Percentiles rank a stretch among this genome's conserved stretches.
Conservation (phyloP, 306 rosid species). For the Trichosanthes cucumerina region DNA sequence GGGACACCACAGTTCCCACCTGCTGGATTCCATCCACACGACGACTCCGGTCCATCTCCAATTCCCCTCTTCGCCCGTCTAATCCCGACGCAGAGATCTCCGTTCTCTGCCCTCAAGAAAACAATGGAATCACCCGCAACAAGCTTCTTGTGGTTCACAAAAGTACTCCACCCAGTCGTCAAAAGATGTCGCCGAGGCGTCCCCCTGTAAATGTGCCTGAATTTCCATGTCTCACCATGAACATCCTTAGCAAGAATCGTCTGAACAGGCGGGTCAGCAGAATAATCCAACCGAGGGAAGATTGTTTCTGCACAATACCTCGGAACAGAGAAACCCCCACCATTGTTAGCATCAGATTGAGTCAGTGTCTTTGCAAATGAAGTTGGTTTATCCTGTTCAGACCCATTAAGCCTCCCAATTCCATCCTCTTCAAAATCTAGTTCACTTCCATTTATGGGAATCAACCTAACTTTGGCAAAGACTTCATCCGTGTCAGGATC, state of each 20-base stretch:
- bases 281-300: constrained; percentile 74
- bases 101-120: constrained; percentile 70
- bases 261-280: constrained; percentile 77
- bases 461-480: constrained; percentile 51
- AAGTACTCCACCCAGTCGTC: constrained; percentile 96
- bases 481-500: constrained; percentile 86
- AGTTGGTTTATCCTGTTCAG: constrained; percentile 60
- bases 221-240: constrained; percentile 88
- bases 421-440: constrained; percentile 30
- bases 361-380: constrained; percentile 87
- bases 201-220: constrained; percentile 87
- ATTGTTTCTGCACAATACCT: constrained; percentile 86
- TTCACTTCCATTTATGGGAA: constrained; percentile 31
- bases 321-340: constrained; percentile 94
- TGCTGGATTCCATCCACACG: constrained; percentile 65
- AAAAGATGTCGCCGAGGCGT: constrained; percentile 88
- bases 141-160: constrained; percentile 89
- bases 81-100: constrained; percentile 83
- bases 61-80: constrained; percentile 74
- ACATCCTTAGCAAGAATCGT: constrained; percentile 79
- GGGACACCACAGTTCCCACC: constrained; percentile 51
- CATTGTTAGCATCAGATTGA: constrained; percentile 94
- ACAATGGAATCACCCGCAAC: constrained; percentile 88
- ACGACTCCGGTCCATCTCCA: constrained; percentile 49
- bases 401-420: constrained; percentile 31